phyloP scores from a whole-genome alignment of 2,329 filamentous ascomycete species.

The Pochonia chlamydosporia region DNA sequence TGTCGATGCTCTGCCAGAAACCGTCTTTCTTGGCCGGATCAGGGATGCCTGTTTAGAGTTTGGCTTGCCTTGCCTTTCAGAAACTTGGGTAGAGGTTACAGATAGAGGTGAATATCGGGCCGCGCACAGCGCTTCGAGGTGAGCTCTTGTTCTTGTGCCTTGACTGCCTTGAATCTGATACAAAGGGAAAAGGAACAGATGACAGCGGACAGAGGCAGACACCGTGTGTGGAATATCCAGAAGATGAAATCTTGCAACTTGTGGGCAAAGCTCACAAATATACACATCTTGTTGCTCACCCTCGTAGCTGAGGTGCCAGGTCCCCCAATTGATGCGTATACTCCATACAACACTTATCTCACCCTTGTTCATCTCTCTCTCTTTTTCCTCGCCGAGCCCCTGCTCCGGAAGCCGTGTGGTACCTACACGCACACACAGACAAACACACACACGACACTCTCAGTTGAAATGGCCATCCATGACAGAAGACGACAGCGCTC shows the following conservation, averaged over 20 bases:
- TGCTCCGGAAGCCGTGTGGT: not conserved
- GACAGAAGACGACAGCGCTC: not conserved
- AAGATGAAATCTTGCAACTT: slow-evolving; percentile 1
- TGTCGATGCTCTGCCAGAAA: not conserved
- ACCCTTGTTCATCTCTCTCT: slow-evolving; percentile 5
- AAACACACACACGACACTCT: slow-evolving; percentile 5
- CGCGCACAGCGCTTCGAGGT: not conserved
- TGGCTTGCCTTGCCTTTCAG: not conserved
- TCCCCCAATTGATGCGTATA: slow-evolving; percentile 7
- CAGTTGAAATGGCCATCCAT: not conserved
- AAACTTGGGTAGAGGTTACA: not conserved
- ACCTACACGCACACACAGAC: no score
- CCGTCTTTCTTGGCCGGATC: not conserved
- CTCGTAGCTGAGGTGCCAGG: slow-evolving; percentile 7
- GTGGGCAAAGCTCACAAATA: slow-evolving; percentile 11
- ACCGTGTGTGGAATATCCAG: slow-evolving; percentile 1
- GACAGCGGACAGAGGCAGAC: not conserved
- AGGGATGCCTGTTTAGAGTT: not conserved
- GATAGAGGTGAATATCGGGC: no score
- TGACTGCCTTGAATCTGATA: not conserved
- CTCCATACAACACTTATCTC: slow-evolving; percentile 2
- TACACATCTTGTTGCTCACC: slow-evolving; percentile 12
- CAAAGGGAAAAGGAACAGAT: slow-evolving; percentile 6
- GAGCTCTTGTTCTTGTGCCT: not conserved
- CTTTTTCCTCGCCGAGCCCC: slow-evolving; percentile 1